Percentiles rank a stretch among this genome's conserved stretches.
Evolutionary conservation across 2,329 filamentous ascomycete species (phyloP).

Genomic region (Chaetomium strumarium): DNA sequence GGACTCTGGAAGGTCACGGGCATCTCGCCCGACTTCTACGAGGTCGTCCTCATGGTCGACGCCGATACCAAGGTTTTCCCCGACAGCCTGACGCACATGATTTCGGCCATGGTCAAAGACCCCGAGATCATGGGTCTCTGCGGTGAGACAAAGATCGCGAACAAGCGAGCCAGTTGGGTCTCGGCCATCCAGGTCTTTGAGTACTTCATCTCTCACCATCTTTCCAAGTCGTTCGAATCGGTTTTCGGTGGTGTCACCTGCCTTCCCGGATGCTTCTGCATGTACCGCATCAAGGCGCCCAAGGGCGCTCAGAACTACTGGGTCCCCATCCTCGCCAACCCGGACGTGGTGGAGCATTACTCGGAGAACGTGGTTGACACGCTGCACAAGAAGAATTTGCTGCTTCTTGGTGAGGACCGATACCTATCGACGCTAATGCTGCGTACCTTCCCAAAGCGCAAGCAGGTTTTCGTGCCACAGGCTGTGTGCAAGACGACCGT

Average conservation of each 20-base stretch:
- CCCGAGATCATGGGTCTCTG: conserved; percentile 99
- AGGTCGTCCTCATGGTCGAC: conserved; percentile 97
- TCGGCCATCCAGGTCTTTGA: conserved; percentile 99
- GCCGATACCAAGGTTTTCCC: conserved; percentile 99
- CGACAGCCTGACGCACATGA: conserved; percentile 96
- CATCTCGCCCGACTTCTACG: conserved; percentile 96
- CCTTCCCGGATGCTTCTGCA: conserved; percentile 97
- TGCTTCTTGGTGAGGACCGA: conserved; percentile 87
- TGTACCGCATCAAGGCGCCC: conserved; percentile 99
- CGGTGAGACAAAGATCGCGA: conserved; percentile 98
- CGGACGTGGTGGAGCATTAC: conserved; percentile 97
- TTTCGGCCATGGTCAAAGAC: conserved; percentile 98
- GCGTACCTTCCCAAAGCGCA: conserved; percentile 96
- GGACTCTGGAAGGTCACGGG: conserved; percentile 98
- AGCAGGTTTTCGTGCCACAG: conserved; percentile 97
- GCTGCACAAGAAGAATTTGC: conserved; percentile 92
- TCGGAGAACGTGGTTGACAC: conserved; percentile 99
- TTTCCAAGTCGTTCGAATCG: conserved; percentile 95
- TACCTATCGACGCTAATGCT: conserved; percentile 97
- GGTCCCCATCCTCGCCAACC: conserved; percentile 97
- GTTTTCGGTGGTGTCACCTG: conserved; percentile 99
- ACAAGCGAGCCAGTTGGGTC: conserved; percentile 92
- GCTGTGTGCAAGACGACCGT: conserved; percentile 98
- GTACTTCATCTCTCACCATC: conserved; percentile 98
- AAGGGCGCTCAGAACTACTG: conserved; percentile 99